A percentile compares a stretch with the other conserved stretches of the same genome.
Conservation (phyloP, 2,329 filamentous ascomycete genomes). For the Colletotrichum musae region DNA sequence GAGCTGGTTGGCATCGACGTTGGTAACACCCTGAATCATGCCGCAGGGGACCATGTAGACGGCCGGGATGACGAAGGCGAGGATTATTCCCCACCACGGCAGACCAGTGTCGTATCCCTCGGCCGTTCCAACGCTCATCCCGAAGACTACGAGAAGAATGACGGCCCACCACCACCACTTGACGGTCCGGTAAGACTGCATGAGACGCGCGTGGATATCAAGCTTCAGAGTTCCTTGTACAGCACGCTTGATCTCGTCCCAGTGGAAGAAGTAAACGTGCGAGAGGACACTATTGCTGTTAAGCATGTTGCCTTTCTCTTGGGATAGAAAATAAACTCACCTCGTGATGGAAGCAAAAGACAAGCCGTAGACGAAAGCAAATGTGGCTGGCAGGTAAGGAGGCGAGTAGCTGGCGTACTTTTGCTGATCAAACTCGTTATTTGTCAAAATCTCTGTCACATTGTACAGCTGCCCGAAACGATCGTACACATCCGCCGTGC, state of each 20-base stretch:
- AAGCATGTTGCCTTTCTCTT: conserved; percentile 48
- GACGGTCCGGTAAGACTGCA: conserved; percentile 70
- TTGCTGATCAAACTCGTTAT: conserved; percentile 59
- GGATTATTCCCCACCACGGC: conserved; percentile 69
- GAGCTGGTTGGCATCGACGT: conserved; percentile 60
- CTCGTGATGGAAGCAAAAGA: conserved; percentile 78
- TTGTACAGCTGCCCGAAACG: conserved; percentile 64
- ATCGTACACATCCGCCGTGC: conserved; percentile 66
- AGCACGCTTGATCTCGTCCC: conserved; percentile 54
- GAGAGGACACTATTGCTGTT: conserved; percentile 56
- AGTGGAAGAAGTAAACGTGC: conserved; percentile 58
- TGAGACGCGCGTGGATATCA: conserved; percentile 65
- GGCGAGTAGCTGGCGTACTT: conserved; percentile 67
- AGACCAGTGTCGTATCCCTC: conserved; percentile 68
- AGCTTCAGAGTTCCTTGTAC: conserved; percentile 35
- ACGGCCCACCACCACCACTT: conserved; percentile 70
- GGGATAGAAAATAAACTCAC: background rate
- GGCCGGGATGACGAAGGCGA: conserved; percentile 60
- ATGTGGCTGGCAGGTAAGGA: conserved; percentile 64
- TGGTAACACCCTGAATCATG: conserved; percentile 60
- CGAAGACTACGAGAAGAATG: conserved; percentile 60
- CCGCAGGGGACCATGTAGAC: conserved; percentile 65
- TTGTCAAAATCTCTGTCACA: conserved; percentile 58
- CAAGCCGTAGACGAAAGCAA: conserved; percentile 65
- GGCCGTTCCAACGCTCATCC: conserved; percentile 51